Evolutionary conservation across 1,284 basidiomycete species (phyloP).

Genomic region (Moesziomyces globuligerus): DNA sequence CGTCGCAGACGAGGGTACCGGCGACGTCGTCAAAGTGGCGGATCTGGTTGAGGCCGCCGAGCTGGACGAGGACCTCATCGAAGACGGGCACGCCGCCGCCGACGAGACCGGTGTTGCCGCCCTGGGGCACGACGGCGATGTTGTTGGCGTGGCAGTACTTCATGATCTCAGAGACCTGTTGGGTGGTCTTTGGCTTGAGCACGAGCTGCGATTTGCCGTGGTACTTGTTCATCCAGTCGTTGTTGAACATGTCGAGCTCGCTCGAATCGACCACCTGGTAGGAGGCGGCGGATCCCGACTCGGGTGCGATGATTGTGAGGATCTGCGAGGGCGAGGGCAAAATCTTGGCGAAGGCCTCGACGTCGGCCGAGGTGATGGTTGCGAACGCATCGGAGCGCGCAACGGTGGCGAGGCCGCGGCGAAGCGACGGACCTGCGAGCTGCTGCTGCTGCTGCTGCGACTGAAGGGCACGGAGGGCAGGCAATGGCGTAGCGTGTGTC

Average conservation of each 20-base stretch:
- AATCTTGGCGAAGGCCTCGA: conserved; percentile 70
- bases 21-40: conserved; percentile 84
- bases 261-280: conserved; percentile 68
- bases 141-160: conserved; percentile 60
- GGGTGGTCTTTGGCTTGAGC: conserved; percentile 85
- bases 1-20: conserved; percentile 76
- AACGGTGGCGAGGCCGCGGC: conserved; percentile 68
- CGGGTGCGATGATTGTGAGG: conserved; percentile 69
- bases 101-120: conserved; percentile 97
- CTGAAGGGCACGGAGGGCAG: conserved; percentile 1
- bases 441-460: background rate
- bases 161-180: conserved; percentile 84
- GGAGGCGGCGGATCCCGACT: conserved; percentile 39
- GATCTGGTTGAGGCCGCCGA: conserved; percentile 83
- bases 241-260: conserved; percentile 84
- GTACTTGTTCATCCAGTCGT: conserved; percentile 98
- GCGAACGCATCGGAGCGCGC: conserved; percentile 72
- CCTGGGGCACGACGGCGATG: conserved; percentile 86
- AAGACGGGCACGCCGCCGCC: conserved; percentile 91
- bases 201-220: conserved; percentile 84
- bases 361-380: conserved; percentile 69
- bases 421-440: background rate
- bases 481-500: conserved; percentile 7
- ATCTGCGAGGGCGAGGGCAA: conserved; percentile 69
- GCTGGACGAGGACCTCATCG: conserved; percentile 87